Base-by-base conservation (phyloP, 805 yeast genomes). In the Candida sanyiensis region DNA sequence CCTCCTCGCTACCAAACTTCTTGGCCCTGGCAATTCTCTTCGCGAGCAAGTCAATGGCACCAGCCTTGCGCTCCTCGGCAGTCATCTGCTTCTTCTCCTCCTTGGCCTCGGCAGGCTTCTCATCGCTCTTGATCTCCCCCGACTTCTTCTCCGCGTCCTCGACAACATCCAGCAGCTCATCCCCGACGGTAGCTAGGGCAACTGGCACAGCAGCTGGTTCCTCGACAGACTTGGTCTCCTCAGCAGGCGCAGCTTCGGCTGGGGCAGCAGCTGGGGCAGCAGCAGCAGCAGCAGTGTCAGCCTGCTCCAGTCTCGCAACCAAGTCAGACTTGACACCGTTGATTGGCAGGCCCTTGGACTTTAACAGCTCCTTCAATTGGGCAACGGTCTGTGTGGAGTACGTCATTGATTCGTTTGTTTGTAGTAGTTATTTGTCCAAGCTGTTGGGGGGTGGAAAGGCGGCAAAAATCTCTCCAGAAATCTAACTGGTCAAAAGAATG, bases 321-420 rank as follows among this genome's bases (percentile, higher is more conserved):
- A 83, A 64, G 37, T 87, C 96, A 30, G 82, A 78, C 61, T 90
- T 90, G 50, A 85, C 79, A 17, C 97, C 97, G 28, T 73, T 73
- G 6, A 69, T 66, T 3, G 93, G 59, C 36, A 90, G 71, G 1
- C 81, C 83, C 45, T 79, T 77, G 17, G 70, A 61, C 51, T 81
- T 80, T 51, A 90, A 71, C 40, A 75, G 54, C 45, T 83, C 95
- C 58, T 85, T 89, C 60, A 90, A 72, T 66, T 88, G 95, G 15
- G 81, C 78, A 37, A 88, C 96, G 3, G 89, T 81, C 47, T 75
- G 70, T n/a, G 78, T 54, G n/a, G 75, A 56, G 57, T 78, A 81
- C 9, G 43, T n/a, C n/a, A n/a, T n/a, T n/a, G n/a, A n/a, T n/a
- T n/a, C n/a, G n/a, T n/a, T n/a, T n/a, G n/a, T n/a, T n/a, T n/a